Percentiles rank a stretch among this genome's conserved stretches.
Evolutionary conservation across 768 basidiomycete genomes (phyloP).

Genomic region (Pleurotus giganteus): DNA sequence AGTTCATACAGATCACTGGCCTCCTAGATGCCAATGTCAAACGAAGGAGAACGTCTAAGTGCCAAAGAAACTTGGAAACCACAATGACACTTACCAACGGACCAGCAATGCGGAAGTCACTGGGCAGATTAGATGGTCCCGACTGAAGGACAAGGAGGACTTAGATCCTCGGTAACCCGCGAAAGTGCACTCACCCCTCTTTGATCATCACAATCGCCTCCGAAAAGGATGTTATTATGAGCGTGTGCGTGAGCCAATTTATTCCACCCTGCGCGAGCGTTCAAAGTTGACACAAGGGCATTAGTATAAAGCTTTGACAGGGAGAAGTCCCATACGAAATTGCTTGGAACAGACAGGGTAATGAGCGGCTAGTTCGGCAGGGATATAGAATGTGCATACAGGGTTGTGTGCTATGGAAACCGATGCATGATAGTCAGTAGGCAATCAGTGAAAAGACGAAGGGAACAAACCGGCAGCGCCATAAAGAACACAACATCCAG

Average conservation of each 20-base stretch:
- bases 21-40: no score
- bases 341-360: constrained; percentile 13
- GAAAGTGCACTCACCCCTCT: no score
- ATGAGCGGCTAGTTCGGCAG: not conserved
- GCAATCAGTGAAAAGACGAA: not conserved
- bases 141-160: not conserved
- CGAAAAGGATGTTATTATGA: not conserved
- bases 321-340: constrained; percentile 28
- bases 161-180: no score
- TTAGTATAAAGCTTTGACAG: constrained; percentile 31
- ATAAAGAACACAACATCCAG: constrained; percentile 25
- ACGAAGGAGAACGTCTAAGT: no score
- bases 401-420: not conserved
- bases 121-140: not conserved
- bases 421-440: not conserved
- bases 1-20: no score
- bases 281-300: constrained; percentile 23
- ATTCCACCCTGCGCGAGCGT: constrained; percentile 21
- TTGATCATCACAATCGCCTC: not conserved
- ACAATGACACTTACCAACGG: no score
- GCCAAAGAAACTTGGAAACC: no score
- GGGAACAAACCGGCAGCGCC: constrained; percentile 11
- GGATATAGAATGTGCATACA: constrained; percentile 16
- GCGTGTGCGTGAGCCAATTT: constrained; percentile 3
- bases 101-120: no score